Evolutionary conservation across 495 filamentous ascomycete species (phyloP), one percentile per base, ranked within the genome.

Genomic region (Talaromyces liani): DNA sequence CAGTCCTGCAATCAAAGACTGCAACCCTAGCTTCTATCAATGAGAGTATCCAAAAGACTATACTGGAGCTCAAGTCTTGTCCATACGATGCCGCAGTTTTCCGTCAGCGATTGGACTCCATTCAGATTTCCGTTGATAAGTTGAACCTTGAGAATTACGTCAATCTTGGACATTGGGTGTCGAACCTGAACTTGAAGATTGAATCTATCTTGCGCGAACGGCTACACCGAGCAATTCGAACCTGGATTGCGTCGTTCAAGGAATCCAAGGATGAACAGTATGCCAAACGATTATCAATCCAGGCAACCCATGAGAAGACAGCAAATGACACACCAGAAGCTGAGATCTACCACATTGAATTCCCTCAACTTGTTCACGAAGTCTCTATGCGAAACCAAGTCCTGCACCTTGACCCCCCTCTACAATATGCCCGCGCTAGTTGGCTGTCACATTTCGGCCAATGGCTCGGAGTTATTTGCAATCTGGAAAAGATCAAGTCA

Each of bases 301-400:
- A 66, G 16, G 69, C 70, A 51, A 75, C 80, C 51, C 74, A 79
- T 58, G 72, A 75, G 63, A 77, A 80, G 65, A 74, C 65, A 24
- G 69, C 70, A 1, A 73, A 74, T 55, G 73, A 81, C 29, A 61
- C 72, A 0, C 27, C 60, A 2, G 75, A 81, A 24, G 72, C 77
- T 14, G 75, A 76, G 8, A 79, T 88, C 65, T 87, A 86, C 66
- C 85, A 80, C 31, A 78, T 82, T 7, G 71, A 73, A 51, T 82
- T 84, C 65, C 75, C 72, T 18, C 73, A 70, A 22, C 82, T 97
- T 47, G 78, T 91, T 33, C 92, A 96, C 69, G 94, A 98, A 70
- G 87, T 99, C 31, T 90, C 91, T 4, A 98, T 98, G 87, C 89
- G 89, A 31, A 97, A 98, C 66, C 95, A 98, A 73, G 85, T 96